These are phyloP conservation scores for Sungouiella blattae DNA, from an alignment of 805 yeast species.

Conservation along the genomic window DNA sequence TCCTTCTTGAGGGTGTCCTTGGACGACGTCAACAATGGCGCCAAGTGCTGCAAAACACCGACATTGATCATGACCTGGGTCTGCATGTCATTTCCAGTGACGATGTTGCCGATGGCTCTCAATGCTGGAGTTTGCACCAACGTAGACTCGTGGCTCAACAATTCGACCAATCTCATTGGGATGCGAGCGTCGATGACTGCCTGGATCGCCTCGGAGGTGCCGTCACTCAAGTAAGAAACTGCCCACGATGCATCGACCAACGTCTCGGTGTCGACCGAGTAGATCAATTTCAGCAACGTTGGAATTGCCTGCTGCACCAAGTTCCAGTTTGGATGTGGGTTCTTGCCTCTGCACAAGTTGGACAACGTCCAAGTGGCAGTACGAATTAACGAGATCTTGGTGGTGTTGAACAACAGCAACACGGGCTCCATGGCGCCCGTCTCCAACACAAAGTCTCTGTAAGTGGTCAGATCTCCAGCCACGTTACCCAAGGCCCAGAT, in stretches of 20 bases:
- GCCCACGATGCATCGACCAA: constrained; percentile 99
- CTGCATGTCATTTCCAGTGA: constrained; percentile 93
- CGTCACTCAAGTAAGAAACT: constrained; percentile 90
- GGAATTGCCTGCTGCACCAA: constrained; percentile 85
- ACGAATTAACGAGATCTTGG: constrained; percentile 86
- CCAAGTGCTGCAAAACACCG: constrained; percentile 84
- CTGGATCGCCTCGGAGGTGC: constrained; percentile 88
- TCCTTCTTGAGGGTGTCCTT: constrained; percentile 94
- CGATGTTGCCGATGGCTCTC: constrained; percentile 96
- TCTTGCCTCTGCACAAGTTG: constrained; percentile 93
- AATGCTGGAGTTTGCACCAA: constrained; percentile 94
- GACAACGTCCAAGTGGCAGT: constrained; percentile 98
- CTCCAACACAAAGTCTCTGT: constrained; percentile 83
- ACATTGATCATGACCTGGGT: constrained; percentile 93
- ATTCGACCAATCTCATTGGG: constrained; percentile 89
- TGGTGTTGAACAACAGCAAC: constrained; percentile 67
- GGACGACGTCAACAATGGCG: constrained; percentile 72
- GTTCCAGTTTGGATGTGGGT: constrained; percentile 95
- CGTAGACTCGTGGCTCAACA: constrained; percentile 78
- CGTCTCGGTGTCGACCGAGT: constrained; percentile 88
- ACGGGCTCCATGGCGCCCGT: constrained; percentile 90
- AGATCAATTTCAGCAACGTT: constrained; percentile 84
- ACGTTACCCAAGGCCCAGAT: constrained; percentile 99
- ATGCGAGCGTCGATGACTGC: constrained; percentile 96
- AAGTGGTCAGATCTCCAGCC: constrained; percentile 92